phyloP scores from a whole-genome alignment of 2,329 filamentous ascomycete species.

The Hyphodiscus sp. region DNA sequence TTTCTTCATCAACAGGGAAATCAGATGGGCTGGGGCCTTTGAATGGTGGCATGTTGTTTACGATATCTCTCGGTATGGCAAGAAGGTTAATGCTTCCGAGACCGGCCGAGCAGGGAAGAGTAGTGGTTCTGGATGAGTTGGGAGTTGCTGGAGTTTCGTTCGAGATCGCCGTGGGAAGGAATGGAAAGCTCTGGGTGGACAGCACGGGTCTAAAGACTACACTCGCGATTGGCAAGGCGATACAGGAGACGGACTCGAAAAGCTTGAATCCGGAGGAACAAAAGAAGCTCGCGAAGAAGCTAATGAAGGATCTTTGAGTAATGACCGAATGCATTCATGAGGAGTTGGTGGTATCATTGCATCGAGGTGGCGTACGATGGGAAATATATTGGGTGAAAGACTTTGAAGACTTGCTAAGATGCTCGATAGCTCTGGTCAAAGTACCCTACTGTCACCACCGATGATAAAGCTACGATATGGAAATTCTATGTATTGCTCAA shows the following conservation, averaged over 20 bases:
- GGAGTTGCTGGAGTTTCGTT: constrained; percentile 73
- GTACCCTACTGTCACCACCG: too few relatives aligned
- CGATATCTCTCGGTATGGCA: constrained; percentile 75
- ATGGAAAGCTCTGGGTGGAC: constrained; percentile 88
- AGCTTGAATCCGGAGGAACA: constrained; percentile 59
- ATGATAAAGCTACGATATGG: too few relatives aligned
- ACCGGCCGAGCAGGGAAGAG: constrained; percentile 52
- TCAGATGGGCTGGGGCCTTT: constrained; percentile 81
- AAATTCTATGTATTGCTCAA: too few relatives aligned
- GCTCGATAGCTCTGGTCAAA: too few relatives aligned
- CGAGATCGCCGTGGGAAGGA: constrained; percentile 88
- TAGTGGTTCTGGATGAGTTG: constrained; percentile 74
- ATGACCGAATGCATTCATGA: not conserved
- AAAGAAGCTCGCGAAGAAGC: constrained; percentile 60
- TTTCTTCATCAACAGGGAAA: constrained; percentile 80
- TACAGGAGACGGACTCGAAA: constrained; percentile 70
- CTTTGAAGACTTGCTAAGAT: too few relatives aligned
- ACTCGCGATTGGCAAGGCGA: constrained; percentile 69
- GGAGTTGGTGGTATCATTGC: not conserved
- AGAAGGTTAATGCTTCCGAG: constrained; percentile 65
- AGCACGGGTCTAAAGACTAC: constrained; percentile 68
- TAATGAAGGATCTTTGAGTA: constrained; percentile 31
- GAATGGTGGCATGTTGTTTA: constrained; percentile 78
- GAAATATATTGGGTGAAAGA: too few relatives aligned
- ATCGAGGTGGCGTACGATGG: not conserved